Evolutionary conservation across 805 yeast genomes (phyloP).

Genomic region (Teunomyces kruisii): DNA sequence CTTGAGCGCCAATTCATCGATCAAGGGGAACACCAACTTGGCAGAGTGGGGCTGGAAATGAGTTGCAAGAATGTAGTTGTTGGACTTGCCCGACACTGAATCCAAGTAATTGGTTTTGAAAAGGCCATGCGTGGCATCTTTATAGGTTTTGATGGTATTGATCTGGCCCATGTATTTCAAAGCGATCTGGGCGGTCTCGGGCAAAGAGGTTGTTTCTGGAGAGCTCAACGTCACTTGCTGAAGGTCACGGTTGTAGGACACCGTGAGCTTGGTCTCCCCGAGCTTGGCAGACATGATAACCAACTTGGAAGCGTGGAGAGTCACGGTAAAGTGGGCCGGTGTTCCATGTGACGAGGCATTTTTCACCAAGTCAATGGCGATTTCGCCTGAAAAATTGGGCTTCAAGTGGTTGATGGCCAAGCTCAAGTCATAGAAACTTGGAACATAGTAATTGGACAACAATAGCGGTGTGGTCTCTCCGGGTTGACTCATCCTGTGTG

Average conservation of each 20-base stretch:
- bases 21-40: slow-evolving; percentile 61
- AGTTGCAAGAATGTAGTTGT: slow-evolving; percentile 59
- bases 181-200: slow-evolving; percentile 12
- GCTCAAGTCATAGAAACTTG: slow-evolving; percentile 37
- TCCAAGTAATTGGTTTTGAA: slow-evolving; percentile 67
- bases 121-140: slow-evolving; percentile 61
- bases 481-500: not conserved
- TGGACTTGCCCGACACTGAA: slow-evolving; percentile 46
- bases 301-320: slow-evolving; percentile 42
- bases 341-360: slow-evolving; percentile 19
- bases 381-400: slow-evolving; percentile 47
- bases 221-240: slow-evolving; percentile 33
- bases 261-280: slow-evolving; percentile 21
- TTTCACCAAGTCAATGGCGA: slow-evolving; percentile 27
- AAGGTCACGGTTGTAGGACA: slow-evolving; percentile 39
- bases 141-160: slow-evolving; percentile 48
- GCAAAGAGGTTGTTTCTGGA: slow-evolving; percentile 12
- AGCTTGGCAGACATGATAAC: slow-evolving; percentile 35
- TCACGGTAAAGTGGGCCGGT: slow-evolving; percentile 16
- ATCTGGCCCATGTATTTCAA: slow-evolving; percentile 53
- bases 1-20: slow-evolving; percentile 64
- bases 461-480: slow-evolving; percentile 11
- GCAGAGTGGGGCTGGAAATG: slow-evolving; percentile 73
- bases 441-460: slow-evolving; percentile 34
- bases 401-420: slow-evolving; percentile 42